These are phyloP conservation scores for Wallacemonas rigidus DNA, from an alignment of 208 protist species.

Conservation along the genomic window DNA sequence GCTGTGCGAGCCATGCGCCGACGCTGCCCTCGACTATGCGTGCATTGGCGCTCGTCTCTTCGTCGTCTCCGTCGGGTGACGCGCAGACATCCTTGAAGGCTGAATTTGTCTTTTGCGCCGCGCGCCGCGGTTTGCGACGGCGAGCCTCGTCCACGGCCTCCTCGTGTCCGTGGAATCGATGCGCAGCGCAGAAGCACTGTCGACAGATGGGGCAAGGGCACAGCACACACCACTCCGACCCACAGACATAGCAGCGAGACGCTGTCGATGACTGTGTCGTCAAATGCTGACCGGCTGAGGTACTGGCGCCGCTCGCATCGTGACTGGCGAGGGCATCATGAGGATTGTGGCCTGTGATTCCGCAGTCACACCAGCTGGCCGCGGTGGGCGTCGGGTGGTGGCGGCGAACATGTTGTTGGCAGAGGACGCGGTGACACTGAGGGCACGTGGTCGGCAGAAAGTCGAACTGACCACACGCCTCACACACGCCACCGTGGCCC, in stretches of 20 bases:
- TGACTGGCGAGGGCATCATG: background rate
- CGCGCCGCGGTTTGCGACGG: background rate
- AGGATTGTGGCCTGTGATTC: background rate
- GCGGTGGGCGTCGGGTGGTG: constrained; percentile 35
- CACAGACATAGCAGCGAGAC: constrained; percentile 36
- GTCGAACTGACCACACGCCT: constrained; percentile 73
- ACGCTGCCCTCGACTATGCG: background rate
- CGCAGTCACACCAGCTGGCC: constrained; percentile 1
- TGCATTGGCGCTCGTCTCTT: background rate
- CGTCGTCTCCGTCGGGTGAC: background rate
- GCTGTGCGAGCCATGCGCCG: constrained; percentile 1
- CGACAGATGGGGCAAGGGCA: constrained; percentile 44
- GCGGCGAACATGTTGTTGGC: constrained; percentile 44
- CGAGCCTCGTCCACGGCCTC: constrained; percentile 14
- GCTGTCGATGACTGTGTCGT: background rate
- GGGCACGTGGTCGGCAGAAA: constrained; percentile 65
- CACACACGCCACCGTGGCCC: constrained; percentile 46
- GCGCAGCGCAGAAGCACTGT: constrained; percentile 46
- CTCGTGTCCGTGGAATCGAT: constrained; percentile 70
- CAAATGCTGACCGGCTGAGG: no score
- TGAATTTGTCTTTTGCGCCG: background rate
- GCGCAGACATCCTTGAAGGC: no score
- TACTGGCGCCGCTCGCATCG: background rate
- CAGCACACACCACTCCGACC: constrained; percentile 39
- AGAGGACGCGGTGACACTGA: constrained; percentile 54